Conservation (phyloP, 179 eudicot species). For the Carnegiea gigantea region DNA sequence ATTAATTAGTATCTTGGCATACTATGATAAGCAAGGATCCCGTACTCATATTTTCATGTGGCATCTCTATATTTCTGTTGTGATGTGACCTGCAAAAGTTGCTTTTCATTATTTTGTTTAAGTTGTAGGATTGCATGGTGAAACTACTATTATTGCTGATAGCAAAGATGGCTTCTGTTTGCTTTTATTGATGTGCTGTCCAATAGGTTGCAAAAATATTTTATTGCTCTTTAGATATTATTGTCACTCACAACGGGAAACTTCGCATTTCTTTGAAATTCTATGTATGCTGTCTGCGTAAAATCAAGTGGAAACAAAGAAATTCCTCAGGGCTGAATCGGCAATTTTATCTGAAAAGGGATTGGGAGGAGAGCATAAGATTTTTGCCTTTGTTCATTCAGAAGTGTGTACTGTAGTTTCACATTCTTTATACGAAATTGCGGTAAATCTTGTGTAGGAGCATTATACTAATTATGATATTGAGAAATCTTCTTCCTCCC, state of each 20-base stretch:
- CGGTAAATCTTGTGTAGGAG: too few species aligned
- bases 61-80: not conserved
- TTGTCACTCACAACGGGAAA: not conserved
- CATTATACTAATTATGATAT: not conserved
- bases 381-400: not conserved
- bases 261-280: not conserved
- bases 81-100: not conserved
- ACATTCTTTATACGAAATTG: too few species aligned
- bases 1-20: not conserved
- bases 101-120: not conserved
- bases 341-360: not conserved
- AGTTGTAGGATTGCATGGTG: not conserved
- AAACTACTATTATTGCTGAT: not conserved
- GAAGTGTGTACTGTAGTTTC: not conserved
- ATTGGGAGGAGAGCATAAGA: not conserved
- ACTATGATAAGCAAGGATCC: not conserved
- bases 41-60: not conserved
- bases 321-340: not conserved
- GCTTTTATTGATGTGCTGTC: not conserved
- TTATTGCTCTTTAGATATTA: not conserved
- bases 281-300: not conserved
- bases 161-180: not conserved
- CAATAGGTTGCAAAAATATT: not conserved
- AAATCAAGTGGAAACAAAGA: not conserved
- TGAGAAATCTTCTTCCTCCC: not conserved